Conservation (phyloP, 305 asterid species). For the Solanum hybrid region DNA sequence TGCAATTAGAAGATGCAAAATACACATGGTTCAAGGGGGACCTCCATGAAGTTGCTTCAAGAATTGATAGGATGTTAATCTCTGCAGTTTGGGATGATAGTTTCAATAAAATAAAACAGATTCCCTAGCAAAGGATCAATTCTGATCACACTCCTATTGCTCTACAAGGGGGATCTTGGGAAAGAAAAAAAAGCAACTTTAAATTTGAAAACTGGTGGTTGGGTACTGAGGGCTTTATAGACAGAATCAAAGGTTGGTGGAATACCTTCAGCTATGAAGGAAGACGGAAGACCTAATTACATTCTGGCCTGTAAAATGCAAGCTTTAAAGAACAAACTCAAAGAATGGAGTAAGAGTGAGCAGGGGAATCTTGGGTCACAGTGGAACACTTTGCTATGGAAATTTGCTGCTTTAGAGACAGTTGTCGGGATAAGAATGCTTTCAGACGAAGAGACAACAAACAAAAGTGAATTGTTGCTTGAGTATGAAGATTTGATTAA, state of each 20-base stretch:
- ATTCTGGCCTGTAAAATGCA: neutral
- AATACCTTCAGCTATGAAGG: neutral
- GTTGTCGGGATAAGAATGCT: neutral
- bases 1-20: neutral
- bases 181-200: neutral
- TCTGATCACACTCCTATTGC: neutral
- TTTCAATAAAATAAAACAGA: neutral
- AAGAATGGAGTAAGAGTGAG: neutral
- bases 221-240: neutral
- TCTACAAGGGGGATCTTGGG: neutral
- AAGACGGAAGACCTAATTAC: neutral
- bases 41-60: neutral
- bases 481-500: neutral
- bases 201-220: neutral
- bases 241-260: neutral
- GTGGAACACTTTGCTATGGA: neutral
- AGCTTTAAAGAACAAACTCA: neutral
- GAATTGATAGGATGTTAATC: neutral
- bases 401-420: neutral
- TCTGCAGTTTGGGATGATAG: neutral
- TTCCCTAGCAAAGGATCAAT: neutral
- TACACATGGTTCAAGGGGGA: neutral
- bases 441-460: neutral
- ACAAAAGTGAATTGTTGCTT: neutral
- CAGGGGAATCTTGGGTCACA: neutral